Base-by-base conservation (phyloP, 2,329 filamentous ascomycete species). In the Clarireedia hainanense region DNA sequence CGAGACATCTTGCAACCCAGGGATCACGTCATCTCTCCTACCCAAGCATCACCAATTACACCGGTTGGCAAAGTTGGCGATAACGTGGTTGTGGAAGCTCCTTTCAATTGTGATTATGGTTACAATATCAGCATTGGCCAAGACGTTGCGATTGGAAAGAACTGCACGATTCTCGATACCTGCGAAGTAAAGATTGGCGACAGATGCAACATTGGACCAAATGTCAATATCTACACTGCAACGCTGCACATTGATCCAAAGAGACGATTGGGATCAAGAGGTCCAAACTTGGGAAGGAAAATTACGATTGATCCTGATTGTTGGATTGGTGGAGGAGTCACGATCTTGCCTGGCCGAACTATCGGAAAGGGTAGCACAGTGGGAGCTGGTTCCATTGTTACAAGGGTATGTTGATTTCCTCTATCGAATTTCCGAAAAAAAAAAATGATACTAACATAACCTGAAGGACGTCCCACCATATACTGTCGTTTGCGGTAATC, bases 101-200 rank as follows among this genome's bases (percentile, higher is more conserved):
- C 92, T 0, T 97, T 99, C 70, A 85, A 80, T 47, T 96, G 92
- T 69, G 91, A 96, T 66, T 96, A 96, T 67, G 94, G 94, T 0
- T 97, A 96, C 74, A 97, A 99, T 70, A 87, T 97, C 64, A 80
- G 81, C 48, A 88, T 99, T 62, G 91, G 89, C 12, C 86, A 91
- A 63, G 85, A 94, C 61, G 89, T 95, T 2, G 81, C 85, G 55
- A 88, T 99, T 62, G 89, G 87, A 17, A 81, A 88, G 55, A 88
- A 89, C 65, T 96, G 91, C 71, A 85, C 84, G 26, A 86, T 97
- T 67, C 83, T 91, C 55, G 94, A 99, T 69, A 85, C 91, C n/a
- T 88, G 85, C 68, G 79, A 85, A 60, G 87, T 97, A 58, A 83
- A 77, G 47, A 91, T 97, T 65, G 91, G 91, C 2, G 82, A 89